phyloP scores from a whole-genome alignment of 805 yeast genomes.

The Candida hispaniensis region DNA sequence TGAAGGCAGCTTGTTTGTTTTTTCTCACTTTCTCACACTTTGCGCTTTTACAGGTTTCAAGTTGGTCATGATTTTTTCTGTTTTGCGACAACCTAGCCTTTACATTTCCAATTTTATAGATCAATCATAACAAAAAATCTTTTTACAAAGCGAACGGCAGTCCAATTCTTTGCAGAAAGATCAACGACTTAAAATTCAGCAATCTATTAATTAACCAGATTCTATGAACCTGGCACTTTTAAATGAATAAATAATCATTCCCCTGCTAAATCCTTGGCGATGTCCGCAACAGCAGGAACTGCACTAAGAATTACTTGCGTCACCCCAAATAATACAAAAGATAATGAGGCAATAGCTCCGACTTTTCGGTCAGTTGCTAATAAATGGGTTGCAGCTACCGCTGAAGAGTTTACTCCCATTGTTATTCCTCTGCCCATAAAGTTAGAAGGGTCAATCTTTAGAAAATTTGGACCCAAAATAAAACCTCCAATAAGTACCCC shows the following conservation, averaged over 20 bases:
- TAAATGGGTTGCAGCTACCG: constrained; percentile 71
- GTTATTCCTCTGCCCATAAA: constrained; percentile 68
- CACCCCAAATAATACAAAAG: constrained; percentile 65
- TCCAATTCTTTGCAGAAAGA: background rate
- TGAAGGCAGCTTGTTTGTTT: too few relatives aligned
- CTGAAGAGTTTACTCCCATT: constrained; percentile 69
- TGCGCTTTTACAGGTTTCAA: too few relatives aligned
- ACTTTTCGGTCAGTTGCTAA: constrained; percentile 62
- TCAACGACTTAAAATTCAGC: background rate
- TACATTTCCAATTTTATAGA: too few relatives aligned
- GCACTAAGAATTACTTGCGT: constrained; percentile 60
- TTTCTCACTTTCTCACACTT: too few relatives aligned
- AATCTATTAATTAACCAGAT: background rate
- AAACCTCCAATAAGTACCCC: constrained; percentile 62
- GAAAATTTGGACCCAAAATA: constrained; percentile 32
- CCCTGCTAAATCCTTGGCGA: constrained; percentile 40
- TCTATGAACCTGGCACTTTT: background rate
- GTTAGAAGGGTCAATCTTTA: constrained; percentile 49
- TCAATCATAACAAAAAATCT: background rate
- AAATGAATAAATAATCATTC: constrained; percentile 1
- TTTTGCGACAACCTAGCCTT: too few relatives aligned
- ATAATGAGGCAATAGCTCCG: constrained; percentile 63
- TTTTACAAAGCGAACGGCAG: background rate
- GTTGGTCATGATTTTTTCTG: too few relatives aligned
- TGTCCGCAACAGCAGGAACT: constrained; percentile 42